These are phyloP conservation scores for Trichosporon sp. DNA, from an alignment of 1,284 basidiomycete genomes.

Conservation along the genomic window DNA sequence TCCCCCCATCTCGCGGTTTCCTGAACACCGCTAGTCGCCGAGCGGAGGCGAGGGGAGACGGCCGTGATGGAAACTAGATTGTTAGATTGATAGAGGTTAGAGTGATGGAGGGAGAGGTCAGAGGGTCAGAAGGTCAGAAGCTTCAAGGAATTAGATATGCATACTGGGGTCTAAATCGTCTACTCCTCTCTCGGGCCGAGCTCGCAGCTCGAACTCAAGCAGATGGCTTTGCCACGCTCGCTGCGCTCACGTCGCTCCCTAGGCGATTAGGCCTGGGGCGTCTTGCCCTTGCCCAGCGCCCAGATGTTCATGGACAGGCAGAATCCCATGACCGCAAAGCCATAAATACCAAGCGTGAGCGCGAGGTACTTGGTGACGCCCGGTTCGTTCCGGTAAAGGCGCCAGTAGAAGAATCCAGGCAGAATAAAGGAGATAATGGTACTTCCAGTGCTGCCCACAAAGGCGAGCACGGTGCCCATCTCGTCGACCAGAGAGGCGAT, in stretches of 20 bases:
- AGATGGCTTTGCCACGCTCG: not conserved
- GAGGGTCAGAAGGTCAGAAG: not conserved
- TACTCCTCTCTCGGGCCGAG: not conserved
- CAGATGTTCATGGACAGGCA: conserved; percentile 80
- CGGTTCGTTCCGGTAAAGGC: conserved; percentile 71
- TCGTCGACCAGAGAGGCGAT: conserved; percentile 83
- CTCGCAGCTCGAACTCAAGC: not conserved
- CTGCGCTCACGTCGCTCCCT: too few relatives aligned
- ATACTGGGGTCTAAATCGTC: not conserved
- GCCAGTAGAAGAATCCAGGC: conserved; percentile 65
- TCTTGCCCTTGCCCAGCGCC: conserved; percentile 54
- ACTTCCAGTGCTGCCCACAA: conserved; percentile 94
- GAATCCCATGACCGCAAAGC: conserved; percentile 78
- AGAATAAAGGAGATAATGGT: conserved; percentile 97
- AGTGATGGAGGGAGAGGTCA: not conserved
- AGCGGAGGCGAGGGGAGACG: too few relatives aligned
- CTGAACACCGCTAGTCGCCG: too few relatives aligned
- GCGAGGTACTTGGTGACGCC: conserved; percentile 66
- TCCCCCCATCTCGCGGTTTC: not conserved
- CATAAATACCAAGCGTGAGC: conserved; percentile 72
- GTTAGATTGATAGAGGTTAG: not conserved
- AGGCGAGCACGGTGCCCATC: conserved; percentile 83
- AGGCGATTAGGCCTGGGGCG: not conserved
- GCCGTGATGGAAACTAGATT: too few relatives aligned
- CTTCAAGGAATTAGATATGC: too few relatives aligned